Evolutionary conservation across 2,329 filamentous ascomycete species (phyloP).

Genomic region (Pestalotiopsis sp.): DNA sequence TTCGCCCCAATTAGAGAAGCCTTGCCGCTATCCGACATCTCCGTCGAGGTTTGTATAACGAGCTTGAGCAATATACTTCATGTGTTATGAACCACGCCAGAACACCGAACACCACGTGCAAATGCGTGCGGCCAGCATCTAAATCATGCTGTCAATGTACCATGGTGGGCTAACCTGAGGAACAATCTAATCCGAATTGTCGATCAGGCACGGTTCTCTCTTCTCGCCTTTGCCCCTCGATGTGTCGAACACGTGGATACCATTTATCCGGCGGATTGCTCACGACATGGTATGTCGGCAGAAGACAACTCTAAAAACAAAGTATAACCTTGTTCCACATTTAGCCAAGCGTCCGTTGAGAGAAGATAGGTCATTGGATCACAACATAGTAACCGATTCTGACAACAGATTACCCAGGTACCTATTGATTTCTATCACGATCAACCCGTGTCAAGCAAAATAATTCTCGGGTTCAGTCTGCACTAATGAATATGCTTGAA

Average conservation of each 20-base stretch:
- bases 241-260: background rate
- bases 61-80: too few relatives aligned
- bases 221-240: background rate
- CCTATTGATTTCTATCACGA: background rate
- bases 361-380: background rate
- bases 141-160: background rate
- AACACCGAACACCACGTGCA: background rate
- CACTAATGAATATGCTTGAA: background rate
- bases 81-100: background rate
- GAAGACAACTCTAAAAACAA: background rate
- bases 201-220: background rate
- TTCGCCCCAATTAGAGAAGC: too few relatives aligned
- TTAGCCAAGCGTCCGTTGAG: background rate
- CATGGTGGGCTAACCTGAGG: fast-evolving
- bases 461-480: background rate
- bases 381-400: background rate
- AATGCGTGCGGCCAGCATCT: background rate
- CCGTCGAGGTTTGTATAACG: too few relatives aligned
- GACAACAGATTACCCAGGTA: background rate
- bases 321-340: background rate
- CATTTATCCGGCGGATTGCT: background rate
- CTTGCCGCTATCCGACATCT: too few relatives aligned
- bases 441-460: background rate
- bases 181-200: background rate
- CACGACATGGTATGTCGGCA: background rate